Conservation (phyloP, 345 rosid species). For the Tarenaya hassleriana region DNA sequence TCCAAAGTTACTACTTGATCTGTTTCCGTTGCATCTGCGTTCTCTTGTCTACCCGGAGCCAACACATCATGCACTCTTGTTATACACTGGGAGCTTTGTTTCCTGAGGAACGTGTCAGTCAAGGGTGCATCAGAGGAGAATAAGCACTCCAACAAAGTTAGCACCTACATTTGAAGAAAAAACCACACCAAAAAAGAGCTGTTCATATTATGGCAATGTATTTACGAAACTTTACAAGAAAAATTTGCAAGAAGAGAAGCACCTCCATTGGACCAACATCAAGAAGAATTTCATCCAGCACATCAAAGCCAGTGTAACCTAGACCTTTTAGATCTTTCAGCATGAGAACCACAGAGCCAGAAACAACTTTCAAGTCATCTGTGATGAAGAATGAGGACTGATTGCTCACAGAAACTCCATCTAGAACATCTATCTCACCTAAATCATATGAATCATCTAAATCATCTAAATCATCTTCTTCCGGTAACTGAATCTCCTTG, state of each 20-base stretch:
- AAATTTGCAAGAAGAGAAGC: too few relatives aligned
- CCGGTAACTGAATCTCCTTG: neutral
- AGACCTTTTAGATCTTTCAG: conserved; percentile 16
- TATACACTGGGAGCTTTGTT: neutral
- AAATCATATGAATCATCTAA: too few relatives aligned
- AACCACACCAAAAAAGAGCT: too few relatives aligned
- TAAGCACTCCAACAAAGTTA: conserved; percentile 13
- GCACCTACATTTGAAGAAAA: too few relatives aligned
- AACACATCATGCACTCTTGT: conserved; percentile 3
- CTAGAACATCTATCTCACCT: neutral
- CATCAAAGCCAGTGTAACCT: conserved; percentile 20
- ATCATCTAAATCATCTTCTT: neutral
- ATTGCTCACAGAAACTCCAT: conserved; percentile 18
- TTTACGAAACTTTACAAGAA: too few relatives aligned
- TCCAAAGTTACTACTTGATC: neutral
- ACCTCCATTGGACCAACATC: too few relatives aligned
- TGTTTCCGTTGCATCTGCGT: too few relatives aligned
- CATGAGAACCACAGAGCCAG: conserved; percentile 17
- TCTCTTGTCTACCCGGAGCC: neutral
- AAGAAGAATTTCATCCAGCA: conserved; percentile 7
- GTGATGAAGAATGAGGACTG: conserved; percentile 22
- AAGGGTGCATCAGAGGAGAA: conserved; percentile 19
- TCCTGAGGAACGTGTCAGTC: conserved; percentile 22
- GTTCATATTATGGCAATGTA: too few relatives aligned
- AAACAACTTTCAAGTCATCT: conserved; percentile 22